These are phyloP conservation scores for Uronychia setigera DNA, from an alignment of 73 alveolate genomes.

Conservation along the genomic window DNA sequence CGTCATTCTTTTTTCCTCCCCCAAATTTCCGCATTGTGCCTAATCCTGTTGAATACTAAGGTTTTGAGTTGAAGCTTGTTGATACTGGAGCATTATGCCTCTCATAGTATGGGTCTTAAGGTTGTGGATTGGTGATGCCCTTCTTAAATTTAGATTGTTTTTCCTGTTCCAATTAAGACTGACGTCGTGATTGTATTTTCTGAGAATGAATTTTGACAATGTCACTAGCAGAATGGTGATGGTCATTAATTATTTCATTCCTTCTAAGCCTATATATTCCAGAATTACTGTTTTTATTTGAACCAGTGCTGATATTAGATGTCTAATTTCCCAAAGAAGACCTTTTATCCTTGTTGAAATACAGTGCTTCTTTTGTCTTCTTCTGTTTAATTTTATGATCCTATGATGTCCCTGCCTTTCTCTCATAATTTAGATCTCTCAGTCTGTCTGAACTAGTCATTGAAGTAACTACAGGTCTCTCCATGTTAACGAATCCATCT, in stretches of 20 bases:
- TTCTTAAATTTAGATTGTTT: background rate
- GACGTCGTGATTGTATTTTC: background rate
- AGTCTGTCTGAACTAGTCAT: background rate
- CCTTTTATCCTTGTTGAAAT: too few relatives aligned
- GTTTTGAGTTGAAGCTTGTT: background rate
- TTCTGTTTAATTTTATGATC: too few relatives aligned
- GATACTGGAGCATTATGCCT: background rate
- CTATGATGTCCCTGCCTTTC: too few relatives aligned
- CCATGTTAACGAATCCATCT: background rate
- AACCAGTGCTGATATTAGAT: too few relatives aligned
- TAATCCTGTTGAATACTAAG: background rate
- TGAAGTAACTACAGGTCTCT: background rate
- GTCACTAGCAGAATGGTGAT: background rate
- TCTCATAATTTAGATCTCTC: too few relatives aligned
- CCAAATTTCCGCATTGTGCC: background rate
- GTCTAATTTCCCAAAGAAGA: too few relatives aligned
- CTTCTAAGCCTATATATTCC: background rate
- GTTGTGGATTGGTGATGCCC: background rate
- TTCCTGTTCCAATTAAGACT: background rate
- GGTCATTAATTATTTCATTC: too few relatives aligned
- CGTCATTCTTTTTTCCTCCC: background rate
- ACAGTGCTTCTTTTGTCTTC: too few relatives aligned
- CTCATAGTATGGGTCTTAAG: slow-evolving; percentile 1
- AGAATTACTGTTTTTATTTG: too few relatives aligned
- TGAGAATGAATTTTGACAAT: background rate